Conservation (phyloP, 495 filamentous ascomycete genomes). For the Margaritispora aquatica region DNA sequence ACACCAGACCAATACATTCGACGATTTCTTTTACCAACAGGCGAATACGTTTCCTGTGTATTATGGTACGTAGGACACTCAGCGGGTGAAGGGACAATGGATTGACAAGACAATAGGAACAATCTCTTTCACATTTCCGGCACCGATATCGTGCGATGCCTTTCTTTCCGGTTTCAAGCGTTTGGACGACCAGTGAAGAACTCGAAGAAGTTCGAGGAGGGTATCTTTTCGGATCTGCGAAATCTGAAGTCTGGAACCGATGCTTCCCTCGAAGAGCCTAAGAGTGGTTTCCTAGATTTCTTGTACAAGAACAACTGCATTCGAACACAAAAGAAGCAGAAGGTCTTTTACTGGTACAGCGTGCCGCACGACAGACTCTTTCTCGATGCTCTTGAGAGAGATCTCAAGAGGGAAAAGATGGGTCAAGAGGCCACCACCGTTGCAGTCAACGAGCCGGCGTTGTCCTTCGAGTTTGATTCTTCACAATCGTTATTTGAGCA, state of each 20-base stretch:
- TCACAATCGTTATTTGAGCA: constrained; percentile 99
- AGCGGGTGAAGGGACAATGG: not conserved
- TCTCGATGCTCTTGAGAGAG: constrained; percentile 92
- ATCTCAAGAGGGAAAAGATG: constrained; percentile 99
- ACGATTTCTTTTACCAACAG: constrained; percentile 89
- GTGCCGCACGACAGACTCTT: constrained; percentile 97
- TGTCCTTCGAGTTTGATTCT: constrained; percentile 98
- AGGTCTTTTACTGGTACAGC: constrained; percentile 99
- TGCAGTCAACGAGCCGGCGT: constrained; percentile 89
- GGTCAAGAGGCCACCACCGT: constrained; percentile 94
- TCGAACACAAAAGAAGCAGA: constrained; percentile 98
- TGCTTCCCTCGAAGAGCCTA: constrained; percentile 97
- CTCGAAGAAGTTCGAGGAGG: constrained; percentile 99
- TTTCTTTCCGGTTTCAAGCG: constrained; percentile 97
- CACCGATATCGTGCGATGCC: constrained; percentile 96
- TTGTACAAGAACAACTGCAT: constrained; percentile 99
- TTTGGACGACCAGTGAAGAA: constrained; percentile 98
- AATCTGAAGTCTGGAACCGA: constrained; percentile 98
- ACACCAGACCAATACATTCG: constrained; percentile 93
- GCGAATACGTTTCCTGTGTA: constrained; percentile 98
- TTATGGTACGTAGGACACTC: constrained; percentile 60
- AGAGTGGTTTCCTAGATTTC: constrained; percentile 97
- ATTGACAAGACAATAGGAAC: constrained; percentile 57
- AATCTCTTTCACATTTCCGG: constrained; percentile 99
- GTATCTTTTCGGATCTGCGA: constrained; percentile 97